A percentile compares a stretch with the other conserved stretches of the same genome.
Evolutionary conservation across 495 filamentous ascomycete species (phyloP).

Genomic region (Antarctomyces pellizariae): DNA sequence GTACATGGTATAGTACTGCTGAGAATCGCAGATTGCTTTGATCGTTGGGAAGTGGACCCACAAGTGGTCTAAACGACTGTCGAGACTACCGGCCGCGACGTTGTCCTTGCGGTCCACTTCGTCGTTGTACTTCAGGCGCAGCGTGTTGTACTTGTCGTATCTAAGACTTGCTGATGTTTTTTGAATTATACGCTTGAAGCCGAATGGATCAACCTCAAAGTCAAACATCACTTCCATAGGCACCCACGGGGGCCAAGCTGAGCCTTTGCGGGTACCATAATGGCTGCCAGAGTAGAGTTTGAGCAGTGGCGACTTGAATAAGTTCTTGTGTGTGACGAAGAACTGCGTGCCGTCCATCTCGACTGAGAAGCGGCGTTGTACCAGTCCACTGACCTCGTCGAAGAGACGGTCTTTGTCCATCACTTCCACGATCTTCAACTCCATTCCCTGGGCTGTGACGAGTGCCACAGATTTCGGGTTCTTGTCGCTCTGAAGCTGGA

Average conservation of each 20-base stretch:
- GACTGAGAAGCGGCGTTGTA: slow-evolving; percentile 79
- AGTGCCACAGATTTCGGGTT: slow-evolving; percentile 79
- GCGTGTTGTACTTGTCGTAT: slow-evolving; percentile 95
- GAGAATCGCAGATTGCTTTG: slow-evolving; percentile 79
- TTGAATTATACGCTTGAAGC: slow-evolving; percentile 85
- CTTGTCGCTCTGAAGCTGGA: slow-evolving; percentile 95
- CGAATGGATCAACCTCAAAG: slow-evolving; percentile 75
- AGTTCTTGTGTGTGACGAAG: slow-evolving; percentile 85
- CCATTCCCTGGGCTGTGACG: slow-evolving; percentile 90
- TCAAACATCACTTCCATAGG: slow-evolving; percentile 97
- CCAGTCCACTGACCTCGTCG: slow-evolving; percentile 82
- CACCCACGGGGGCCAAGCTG: slow-evolving; percentile 92
- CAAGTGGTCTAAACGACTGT: slow-evolving; percentile 76
- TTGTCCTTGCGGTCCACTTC: slow-evolving; percentile 33
- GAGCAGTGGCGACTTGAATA: slow-evolving; percentile 52
- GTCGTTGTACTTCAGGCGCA: slow-evolving; percentile 93
- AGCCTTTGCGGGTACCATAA: slow-evolving; percentile 66
- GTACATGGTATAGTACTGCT: slow-evolving; percentile 91
- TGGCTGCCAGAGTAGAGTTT: slow-evolving; percentile 85
- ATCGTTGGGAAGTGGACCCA: slow-evolving; percentile 92
- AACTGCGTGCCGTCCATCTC: slow-evolving; percentile 95
- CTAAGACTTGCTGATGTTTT: slow-evolving; percentile 81
- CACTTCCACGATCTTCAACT: slow-evolving; percentile 85
- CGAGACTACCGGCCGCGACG: slow-evolving; percentile 27
- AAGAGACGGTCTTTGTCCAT: slow-evolving; percentile 87